These are phyloP conservation scores for Sporodiniella umbellata DNA, from an alignment of 371 early-diverging fungal genomes.

Conservation along the genomic window DNA sequence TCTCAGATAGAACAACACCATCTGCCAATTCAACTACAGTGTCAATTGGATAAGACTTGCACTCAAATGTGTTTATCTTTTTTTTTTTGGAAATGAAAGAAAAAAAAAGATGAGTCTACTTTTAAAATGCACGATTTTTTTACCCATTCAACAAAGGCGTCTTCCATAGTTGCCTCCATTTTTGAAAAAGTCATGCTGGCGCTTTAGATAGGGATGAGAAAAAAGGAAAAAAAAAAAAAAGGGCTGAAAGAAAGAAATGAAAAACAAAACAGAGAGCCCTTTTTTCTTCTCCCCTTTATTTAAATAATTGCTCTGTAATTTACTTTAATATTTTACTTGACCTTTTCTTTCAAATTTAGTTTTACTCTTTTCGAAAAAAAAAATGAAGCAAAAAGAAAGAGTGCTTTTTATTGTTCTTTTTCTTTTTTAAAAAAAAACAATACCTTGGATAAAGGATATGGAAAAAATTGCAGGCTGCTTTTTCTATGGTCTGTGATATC, in stretches of 20 bases:
- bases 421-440: no score
- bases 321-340: no score
- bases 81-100: neutral
- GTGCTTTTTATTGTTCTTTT: no score
- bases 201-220: slow-evolving; percentile 1
- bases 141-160: slow-evolving; percentile 59
- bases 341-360: no score
- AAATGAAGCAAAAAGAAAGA: no score
- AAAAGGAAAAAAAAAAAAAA: neutral
- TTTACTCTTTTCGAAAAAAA: no score
- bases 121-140: neutral
- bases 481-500: no score
- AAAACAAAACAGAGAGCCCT: no score
- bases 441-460: no score
- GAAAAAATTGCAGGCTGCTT: no score
- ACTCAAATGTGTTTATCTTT: slow-evolving; percentile 73
- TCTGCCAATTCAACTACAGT: slow-evolving; percentile 77
- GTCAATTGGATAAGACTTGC: slow-evolving; percentile 58
- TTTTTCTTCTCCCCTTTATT: neutral
- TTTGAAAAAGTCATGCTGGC: slow-evolving; percentile 51
- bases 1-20: slow-evolving; percentile 76
- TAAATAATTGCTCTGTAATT: no score
- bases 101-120: neutral
- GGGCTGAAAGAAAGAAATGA: neutral
- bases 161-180: slow-evolving; percentile 50